A percentile compares a stretch with the other conserved stretches of the same genome.
Evolutionary conservation across 1,284 basidiomycete species (phyloP).

Genomic region (Ganoderma leucocontextum): DNA sequence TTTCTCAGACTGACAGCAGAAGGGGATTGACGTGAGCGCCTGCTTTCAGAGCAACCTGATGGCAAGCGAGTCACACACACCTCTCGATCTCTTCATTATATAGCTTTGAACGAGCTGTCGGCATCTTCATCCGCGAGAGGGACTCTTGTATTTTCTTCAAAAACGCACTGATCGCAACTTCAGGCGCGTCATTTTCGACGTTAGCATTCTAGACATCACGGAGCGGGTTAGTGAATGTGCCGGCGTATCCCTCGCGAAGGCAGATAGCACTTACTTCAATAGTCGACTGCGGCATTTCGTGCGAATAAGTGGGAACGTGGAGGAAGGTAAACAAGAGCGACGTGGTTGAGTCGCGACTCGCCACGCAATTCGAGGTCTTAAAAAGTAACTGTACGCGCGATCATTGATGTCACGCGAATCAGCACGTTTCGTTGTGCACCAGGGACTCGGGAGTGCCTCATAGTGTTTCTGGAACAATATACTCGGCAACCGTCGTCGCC

Average conservation of each 20-base stretch:
- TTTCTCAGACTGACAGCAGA: not conserved
- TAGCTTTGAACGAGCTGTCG: not conserved
- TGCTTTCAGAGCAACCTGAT: not conserved
- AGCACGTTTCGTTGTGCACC: not conserved
- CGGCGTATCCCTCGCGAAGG: not conserved
- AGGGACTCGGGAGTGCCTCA: not conserved
- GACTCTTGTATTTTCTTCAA: not conserved
- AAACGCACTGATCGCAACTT: not conserved
- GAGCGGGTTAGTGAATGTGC: not conserved
- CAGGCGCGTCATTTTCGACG: not conserved
- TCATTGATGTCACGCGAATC: constrained; percentile 1
- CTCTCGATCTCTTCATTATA: not conserved
- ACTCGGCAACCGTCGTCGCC: not conserved
- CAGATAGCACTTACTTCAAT: not conserved
- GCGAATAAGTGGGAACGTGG: not conserved
- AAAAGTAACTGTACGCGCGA: not conserved
- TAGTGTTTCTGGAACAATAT: not conserved
- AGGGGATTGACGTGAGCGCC: not conserved
- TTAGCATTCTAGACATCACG: not conserved
- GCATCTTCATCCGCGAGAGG: not conserved
- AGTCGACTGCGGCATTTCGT: not conserved
- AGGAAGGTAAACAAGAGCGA: not conserved
- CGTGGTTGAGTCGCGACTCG: not conserved
- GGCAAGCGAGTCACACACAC: not conserved
- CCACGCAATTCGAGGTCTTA: not conserved